Evolutionary conservation across 306 rosid genomes (phyloP), one percentile per base, ranked within the genome.

Genomic region (Vigna radiata): DNA sequence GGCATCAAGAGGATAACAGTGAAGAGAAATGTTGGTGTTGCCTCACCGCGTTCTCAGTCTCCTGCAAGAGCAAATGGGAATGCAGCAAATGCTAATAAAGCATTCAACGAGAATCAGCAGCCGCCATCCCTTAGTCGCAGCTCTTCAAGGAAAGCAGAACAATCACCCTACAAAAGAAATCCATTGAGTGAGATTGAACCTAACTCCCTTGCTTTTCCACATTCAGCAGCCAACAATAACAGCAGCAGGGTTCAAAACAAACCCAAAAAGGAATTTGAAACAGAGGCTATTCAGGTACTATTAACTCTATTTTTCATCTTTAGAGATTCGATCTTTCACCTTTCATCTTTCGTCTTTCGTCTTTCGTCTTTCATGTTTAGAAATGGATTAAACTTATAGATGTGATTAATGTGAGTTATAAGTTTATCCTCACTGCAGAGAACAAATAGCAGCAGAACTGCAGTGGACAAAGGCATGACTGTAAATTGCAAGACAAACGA

Each of bases 61-160:
- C 96, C 98, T 21, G 90, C 94, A 37, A 90, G 90, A 56, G 43
- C 76, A 58, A 79, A 59, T 75, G 85, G 76, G 49, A 73, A n/a
- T 80, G 77, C 66, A 68, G 76, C 71, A 31, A 91, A 62, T 88
- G 82, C 29, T 54, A 44, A 11, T 31, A 86, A 75, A 75, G 55
- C 65, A 5, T 39, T 76, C 52, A 66, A 54, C 48, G 93, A 87
- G n/a, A 75, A 76, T 78, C 88, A 81, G 63, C 87, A 83, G 73
- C 89, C 83, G 43, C 92, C 93, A 19, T 88, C 97, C 0, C 89
- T 92, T 47, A 87, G 98, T 87, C 96, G 97, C 18, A 95, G 81
- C 87, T 68, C 88, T 17, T 88, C 98, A n/a, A 91, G 92, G 86
- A 95, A 88, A 84, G 90, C 91, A 19, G 99, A 95, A 75, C 92